These are phyloP conservation scores for Trametopsis cervina DNA, from an alignment of 768 basidiomycete genomes.

Conservation along the genomic window DNA sequence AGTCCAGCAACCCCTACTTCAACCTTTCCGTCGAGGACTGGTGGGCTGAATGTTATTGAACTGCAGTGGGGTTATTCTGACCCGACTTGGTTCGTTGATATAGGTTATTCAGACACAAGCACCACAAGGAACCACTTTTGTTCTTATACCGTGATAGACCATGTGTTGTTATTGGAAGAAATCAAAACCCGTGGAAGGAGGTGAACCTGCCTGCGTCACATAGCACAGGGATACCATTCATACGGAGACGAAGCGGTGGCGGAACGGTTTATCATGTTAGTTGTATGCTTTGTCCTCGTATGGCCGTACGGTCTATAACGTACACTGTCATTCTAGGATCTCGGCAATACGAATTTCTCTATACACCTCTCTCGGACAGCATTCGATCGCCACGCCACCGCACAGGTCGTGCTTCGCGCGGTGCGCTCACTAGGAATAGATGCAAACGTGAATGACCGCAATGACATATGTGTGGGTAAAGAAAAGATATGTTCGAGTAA, in stretches of 20 bases:
- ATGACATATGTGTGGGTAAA: slow-evolving; percentile 79
- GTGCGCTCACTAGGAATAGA: slow-evolving; percentile 69
- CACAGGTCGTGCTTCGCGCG: slow-evolving; percentile 70
- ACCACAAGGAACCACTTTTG: slow-evolving; percentile 61
- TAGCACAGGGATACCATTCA: slow-evolving; percentile 55
- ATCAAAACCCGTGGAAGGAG: slow-evolving; percentile 99
- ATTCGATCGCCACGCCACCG: slow-evolving; percentile 77
- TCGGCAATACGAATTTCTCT: slow-evolving; percentile 96
- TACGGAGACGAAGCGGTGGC: slow-evolving; percentile 85
- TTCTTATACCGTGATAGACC: slow-evolving; percentile 84
- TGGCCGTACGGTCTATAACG: neutral
- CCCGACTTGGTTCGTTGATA: slow-evolving; percentile 29
- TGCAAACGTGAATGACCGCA: slow-evolving; percentile 80
- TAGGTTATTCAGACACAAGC: slow-evolving; percentile 81
- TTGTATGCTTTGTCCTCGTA: slow-evolving; percentile 7
- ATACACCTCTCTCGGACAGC: slow-evolving; percentile 78
- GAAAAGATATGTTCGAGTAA: slow-evolving; percentile 73
- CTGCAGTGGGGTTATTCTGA: too few relatives aligned
- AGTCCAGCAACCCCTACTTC: slow-evolving; percentile 77
- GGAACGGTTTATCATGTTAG: slow-evolving; percentile 95
- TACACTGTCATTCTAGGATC: slow-evolving; percentile 50
- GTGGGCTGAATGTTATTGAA: slow-evolving; percentile 34
- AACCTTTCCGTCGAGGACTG: slow-evolving; percentile 91
- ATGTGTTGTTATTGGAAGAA: slow-evolving; percentile 89
- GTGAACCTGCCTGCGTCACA: slow-evolving; percentile 65